A percentile compares a stretch with the other conserved stretches of the same genome.
Evolutionary conservation across 257 asterid genomes (phyloP).

Genomic region (Solanum medicagineum): DNA sequence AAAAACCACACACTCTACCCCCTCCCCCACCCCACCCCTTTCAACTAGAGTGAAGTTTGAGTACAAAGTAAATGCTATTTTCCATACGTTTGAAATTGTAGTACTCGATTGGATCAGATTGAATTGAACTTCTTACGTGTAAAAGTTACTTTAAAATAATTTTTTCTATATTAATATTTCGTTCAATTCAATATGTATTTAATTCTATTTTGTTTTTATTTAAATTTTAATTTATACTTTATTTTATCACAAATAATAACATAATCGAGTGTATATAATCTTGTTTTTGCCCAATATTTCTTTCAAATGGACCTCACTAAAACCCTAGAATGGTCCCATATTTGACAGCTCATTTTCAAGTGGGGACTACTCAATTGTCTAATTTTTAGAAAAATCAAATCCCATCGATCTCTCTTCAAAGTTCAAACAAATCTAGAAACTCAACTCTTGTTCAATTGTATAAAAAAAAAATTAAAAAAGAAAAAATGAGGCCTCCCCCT

Average conservation of each 20-base stretch:
- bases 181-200: background rate
- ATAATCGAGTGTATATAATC: background rate
- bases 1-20: background rate
- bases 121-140: too few relatives aligned
- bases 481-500: background rate
- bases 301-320: slow-evolving; percentile 4
- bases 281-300: slow-evolving; percentile 6
- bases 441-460: background rate
- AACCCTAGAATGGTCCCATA: background rate
- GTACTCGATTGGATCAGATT: too few relatives aligned
- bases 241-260: background rate
- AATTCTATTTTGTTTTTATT: too few relatives aligned
- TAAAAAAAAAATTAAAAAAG: too few relatives aligned
- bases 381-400: slow-evolving; percentile 7
- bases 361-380: background rate
- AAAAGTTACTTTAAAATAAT: too few relatives aligned
- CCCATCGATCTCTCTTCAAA: slow-evolving; percentile 30
- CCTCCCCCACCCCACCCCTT: background rate
- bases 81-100: background rate
- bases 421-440: slow-evolving; percentile 15
- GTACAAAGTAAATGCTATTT: background rate
- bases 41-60: background rate
- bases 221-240: too few relatives aligned
- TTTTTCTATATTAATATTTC: too few relatives aligned
- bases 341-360: background rate